These are phyloP conservation scores for Larix sibirica DNA, from an alignment of 83 land plant genomes.

Conservation along the genomic window DNA sequence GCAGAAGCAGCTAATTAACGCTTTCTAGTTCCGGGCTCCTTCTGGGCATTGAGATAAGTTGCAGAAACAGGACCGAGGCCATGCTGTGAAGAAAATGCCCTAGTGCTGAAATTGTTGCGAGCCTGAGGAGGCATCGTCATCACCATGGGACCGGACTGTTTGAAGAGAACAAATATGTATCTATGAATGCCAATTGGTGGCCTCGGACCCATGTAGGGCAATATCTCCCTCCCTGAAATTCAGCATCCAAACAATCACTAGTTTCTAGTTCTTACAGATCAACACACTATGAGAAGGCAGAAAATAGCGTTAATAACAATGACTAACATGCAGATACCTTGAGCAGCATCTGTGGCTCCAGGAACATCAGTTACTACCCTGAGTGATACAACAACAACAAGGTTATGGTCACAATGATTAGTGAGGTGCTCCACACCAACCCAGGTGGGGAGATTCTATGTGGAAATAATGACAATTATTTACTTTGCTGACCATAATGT, in stretches of 20 bases:
- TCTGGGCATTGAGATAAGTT: conserved; percentile 61
- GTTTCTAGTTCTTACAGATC: too few species aligned
- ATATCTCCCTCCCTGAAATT: conserved; percentile 43
- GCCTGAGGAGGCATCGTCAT: conserved; percentile 24
- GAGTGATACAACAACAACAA: conserved; percentile 4
- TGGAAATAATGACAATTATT: too few species aligned
- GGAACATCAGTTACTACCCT: conserved; percentile 63
- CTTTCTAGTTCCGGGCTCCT: conserved; percentile 37
- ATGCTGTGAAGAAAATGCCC: conserved; percentile 28
- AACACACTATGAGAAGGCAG: too few species aligned
- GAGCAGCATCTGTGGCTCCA: conserved; percentile 41
- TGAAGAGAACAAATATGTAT: conserved; percentile 51
- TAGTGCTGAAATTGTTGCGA: conserved; percentile 48
- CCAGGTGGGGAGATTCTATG: too few species aligned
- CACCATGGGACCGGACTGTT: conserved; percentile 25
- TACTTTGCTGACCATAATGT: too few species aligned
- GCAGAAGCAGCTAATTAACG: not conserved
- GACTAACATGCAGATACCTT: conserved; percentile 25
- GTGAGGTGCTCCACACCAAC: too few species aligned
- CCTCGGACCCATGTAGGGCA: conserved; percentile 43
- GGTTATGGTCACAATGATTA: too few species aligned
- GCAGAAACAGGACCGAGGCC: conserved; percentile 61
- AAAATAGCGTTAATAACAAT: too few species aligned
- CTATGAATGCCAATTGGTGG: conserved; percentile 65
- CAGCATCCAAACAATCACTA: too few species aligned